Base-by-base conservation (phyloP, 139 green algal genomes). In the Spirogloea muscicola region DNA sequence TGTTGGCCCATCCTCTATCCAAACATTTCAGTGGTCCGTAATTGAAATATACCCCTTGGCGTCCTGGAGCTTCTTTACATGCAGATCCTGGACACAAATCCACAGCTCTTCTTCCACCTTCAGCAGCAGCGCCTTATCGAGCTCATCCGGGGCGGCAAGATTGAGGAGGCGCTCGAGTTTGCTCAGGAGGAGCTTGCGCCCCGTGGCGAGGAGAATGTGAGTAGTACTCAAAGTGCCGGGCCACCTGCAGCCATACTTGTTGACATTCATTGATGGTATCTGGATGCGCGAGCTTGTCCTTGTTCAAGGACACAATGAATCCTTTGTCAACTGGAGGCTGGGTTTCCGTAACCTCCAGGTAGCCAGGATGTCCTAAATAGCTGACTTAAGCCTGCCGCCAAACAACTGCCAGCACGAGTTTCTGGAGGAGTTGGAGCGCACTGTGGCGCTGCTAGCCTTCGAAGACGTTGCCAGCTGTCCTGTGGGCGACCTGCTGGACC, bases 81-180 rank as follows among this genome's bases (percentile, higher is more conserved):
- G 5, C 75, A 82, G 75, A 82, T 82, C 1, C 58, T 98, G 44
- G 93, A 98, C 52, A 81, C 87, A 29, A 83, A 92, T 48, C 64
- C 83, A 0, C 48, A 84, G 34, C 89, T 98, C 52, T 89, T 90
- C 58, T 98, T 98, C 83, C 93, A 95, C 74, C 83, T 98, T 40
- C 92, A 98, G 74, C 93, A 97, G 84, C 93, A 98, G 87, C 86
- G 85, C 25, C 75, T 98, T 16, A 97, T 98, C 34, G 93, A 98
- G 86, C 82, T 98, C 21, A 93, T 98, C 21, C 82, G 91, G 1
- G 44, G 43, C 13, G 91, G 91, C n/a, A 76, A 86, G 2, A 71
- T 86, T 38, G 88, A 93, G 37, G 85, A 90, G 38, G 93, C 93
- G 27, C 86, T 98, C 41, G 86, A 90, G 2, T 98, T 95, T 87